These are phyloP conservation scores for Aspergillus nidulans DNA, from an alignment of 495 filamentous ascomycete genomes.

Conservation along the genomic window DNA sequence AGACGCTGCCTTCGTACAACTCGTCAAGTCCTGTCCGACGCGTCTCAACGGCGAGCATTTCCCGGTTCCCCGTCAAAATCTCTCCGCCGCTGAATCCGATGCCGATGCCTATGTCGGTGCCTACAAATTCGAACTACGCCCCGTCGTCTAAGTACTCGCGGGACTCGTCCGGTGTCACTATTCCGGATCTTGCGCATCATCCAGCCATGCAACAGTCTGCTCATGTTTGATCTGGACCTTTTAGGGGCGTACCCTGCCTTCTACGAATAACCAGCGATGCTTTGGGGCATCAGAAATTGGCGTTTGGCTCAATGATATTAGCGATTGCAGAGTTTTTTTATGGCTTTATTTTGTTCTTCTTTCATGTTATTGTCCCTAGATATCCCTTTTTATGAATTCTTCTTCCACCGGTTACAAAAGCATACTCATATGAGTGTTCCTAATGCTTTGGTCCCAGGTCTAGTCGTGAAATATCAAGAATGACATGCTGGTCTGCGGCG, in stretches of 20 bases:
- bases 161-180: conserved; percentile 27
- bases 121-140: conserved; percentile 21
- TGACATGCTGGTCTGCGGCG: background rate
- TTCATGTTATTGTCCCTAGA: conserved; percentile 2
- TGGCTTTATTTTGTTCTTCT: conserved; percentile 1
- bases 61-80: conserved; percentile 44
- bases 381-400: conserved; percentile 3
- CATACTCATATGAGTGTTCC: background rate
- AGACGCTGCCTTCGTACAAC: conserved; percentile 44
- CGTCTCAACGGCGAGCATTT: conserved; percentile 28
- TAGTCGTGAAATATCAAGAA: background rate
- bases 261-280: background rate
- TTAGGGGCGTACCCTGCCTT: background rate
- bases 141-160: conserved; percentile 38
- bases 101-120: conserved; percentile 15
- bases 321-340: conserved; percentile 1
- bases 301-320: conserved; percentile 7
- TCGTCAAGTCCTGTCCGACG: conserved; percentile 30
- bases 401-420: background rate
- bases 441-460: background rate
- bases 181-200: conserved; percentile 46
- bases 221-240: conserved; percentile 17
- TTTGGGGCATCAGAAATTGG: background rate
- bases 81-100: conserved; percentile 29
- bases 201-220: conserved; percentile 35